Evolutionary conservation across 2,329 filamentous ascomycete species (phyloP), one percentile per base, ranked within the genome.

Genomic region (Fusarium sp.): DNA sequence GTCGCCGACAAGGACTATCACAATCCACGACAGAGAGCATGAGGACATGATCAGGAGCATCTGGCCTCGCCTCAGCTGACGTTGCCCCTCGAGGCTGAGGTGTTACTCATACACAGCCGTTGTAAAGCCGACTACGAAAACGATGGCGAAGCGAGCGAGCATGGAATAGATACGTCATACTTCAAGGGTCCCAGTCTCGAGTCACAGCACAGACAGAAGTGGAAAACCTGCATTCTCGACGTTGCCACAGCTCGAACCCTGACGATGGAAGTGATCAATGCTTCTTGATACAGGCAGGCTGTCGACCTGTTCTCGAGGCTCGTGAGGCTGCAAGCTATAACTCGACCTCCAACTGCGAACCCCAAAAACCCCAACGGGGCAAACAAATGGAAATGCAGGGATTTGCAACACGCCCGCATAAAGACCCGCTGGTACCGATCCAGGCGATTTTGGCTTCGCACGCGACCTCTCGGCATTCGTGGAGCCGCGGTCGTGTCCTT

Each of bases 391-490:
- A 75, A 64, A 72, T 67, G 71, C 76, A 78, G 73, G 76, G 76
- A 75, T 78, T 78, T 64, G 53, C 65, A 77, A 71, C 63, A 59
- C 61, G 62, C 67, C 64, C 31, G 62, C 71, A 66, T 66, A 44
- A 64, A 36, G 75, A 70, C 73, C 76, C 74, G 66, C 76, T 70
- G 60, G 66, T 66, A 71, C 66, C 76, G 76, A 78, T 78, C 64
- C 66, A 75, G 63, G 62, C 76, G 75, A 78, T 78, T 56, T 78
- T 78, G 67, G 73, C 63, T 75, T 51, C 59, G 73, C 76, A 78
- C 76, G 71, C 76, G 76, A 77, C 76, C 76, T 70, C 49, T 75
- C 74, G 75, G 75, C 74, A 77, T 57, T 77, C 66, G 65, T 69
- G 44, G 38, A 61, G 42, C 71, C 35, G 55, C 64, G 36, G n/a